Percentiles rank a stretch among this genome's conserved stretches.
These are phyloP conservation scores for Trichophyton equinum DNA, from an alignment of 2,329 filamentous ascomycete genomes.

Conservation along the genomic window DNA sequence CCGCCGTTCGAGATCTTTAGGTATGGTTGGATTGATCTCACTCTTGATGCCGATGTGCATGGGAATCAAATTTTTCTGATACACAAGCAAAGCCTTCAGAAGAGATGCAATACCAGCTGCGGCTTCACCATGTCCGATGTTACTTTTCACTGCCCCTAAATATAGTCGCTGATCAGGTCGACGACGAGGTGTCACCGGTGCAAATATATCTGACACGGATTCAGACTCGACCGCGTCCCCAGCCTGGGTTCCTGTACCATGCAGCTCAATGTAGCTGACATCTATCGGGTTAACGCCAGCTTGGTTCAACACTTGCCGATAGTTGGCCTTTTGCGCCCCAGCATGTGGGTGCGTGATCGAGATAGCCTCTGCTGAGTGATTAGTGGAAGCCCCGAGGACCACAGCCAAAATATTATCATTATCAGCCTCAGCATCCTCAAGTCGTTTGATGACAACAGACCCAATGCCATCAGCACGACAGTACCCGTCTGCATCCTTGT, in stretches of 20 bases:
- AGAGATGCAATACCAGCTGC: slow-evolving; percentile 19
- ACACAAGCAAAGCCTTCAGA: slow-evolving; percentile 19
- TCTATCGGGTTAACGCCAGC: slow-evolving; percentile 43
- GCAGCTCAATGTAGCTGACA: slow-evolving; percentile 18
- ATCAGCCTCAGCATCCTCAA: slow-evolving; percentile 29
- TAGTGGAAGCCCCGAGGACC: slow-evolving; percentile 51
- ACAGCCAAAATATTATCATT: slow-evolving; percentile 32
- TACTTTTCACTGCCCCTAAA: slow-evolving; percentile 20
- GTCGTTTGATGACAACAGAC: slow-evolving; percentile 28
- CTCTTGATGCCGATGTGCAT: slow-evolving; percentile 14
- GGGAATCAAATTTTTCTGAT: slow-evolving; percentile 18
- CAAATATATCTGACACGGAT: slow-evolving; percentile 56
- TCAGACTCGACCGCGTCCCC: slow-evolving; percentile 7
- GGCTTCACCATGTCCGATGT: slow-evolving; percentile 22
- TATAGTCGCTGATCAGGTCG: slow-evolving; percentile 6
- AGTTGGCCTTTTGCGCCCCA: slow-evolving; percentile 60
- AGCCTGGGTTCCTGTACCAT: slow-evolving; percentile 1
- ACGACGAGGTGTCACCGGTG: slow-evolving; percentile 32
- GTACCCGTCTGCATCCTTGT: slow-evolving; percentile 32
- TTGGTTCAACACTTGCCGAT: slow-evolving; percentile 55
- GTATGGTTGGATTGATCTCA: neutral
- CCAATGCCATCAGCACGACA: slow-evolving; percentile 33
- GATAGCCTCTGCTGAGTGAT: slow-evolving; percentile 68
- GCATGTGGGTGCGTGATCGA: slow-evolving; percentile 77
- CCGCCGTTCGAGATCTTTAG: slow-evolving; percentile 7